phyloP scores from a whole-genome alignment of 2,329 filamentous ascomycete genomes.

The Ceratocystis lukuohia region DNA sequence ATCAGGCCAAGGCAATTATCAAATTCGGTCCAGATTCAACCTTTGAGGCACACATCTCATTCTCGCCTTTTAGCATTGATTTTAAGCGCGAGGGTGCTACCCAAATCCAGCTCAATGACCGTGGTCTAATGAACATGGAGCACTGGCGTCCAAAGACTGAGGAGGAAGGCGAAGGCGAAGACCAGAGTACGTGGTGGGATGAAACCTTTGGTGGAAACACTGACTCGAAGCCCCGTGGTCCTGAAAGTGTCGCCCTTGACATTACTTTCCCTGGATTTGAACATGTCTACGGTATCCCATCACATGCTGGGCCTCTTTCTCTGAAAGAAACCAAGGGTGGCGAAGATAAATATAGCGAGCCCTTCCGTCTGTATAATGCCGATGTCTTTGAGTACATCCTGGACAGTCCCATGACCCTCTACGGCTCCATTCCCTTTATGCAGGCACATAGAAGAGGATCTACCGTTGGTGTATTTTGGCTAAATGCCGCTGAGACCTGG shows the following conservation, averaged over 20 bases:
- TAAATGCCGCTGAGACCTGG: conserved; percentile 96
- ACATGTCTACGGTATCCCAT: conserved; percentile 87
- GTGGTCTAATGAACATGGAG: conserved; percentile 83
- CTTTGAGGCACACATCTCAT: conserved; percentile 72
- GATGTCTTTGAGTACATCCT: conserved; percentile 97
- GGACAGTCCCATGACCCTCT: conserved; percentile 95
- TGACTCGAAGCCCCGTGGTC: conserved; percentile 86
- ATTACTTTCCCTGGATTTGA: conserved; percentile 86
- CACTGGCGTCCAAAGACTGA: conserved; percentile 89
- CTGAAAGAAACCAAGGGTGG: conserved; percentile 83
- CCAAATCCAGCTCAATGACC: conserved; percentile 78
- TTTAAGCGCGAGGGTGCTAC: conserved; percentile 73
- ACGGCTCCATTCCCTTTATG: conserved; percentile 96
- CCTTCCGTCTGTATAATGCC: conserved; percentile 88
- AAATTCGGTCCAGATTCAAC: conserved; percentile 63
- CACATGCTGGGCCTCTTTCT: conserved; percentile 78
- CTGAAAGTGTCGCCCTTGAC: conserved; percentile 81
- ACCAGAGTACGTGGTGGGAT: conserved; percentile 95
- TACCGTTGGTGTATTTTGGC: conserved; percentile 91
- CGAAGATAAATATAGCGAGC: conserved; percentile 70
- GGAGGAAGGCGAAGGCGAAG: conserved; percentile 33
- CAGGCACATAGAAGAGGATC: conserved; percentile 90
- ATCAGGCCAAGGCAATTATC: conserved; percentile 56
- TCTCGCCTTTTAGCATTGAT: conserved; percentile 70
- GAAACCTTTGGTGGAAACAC: conserved; percentile 92